These are phyloP conservation scores for Diaporthe ilicicola DNA, from an alignment of 2,329 filamentous ascomycete species.

Conservation along the genomic window DNA sequence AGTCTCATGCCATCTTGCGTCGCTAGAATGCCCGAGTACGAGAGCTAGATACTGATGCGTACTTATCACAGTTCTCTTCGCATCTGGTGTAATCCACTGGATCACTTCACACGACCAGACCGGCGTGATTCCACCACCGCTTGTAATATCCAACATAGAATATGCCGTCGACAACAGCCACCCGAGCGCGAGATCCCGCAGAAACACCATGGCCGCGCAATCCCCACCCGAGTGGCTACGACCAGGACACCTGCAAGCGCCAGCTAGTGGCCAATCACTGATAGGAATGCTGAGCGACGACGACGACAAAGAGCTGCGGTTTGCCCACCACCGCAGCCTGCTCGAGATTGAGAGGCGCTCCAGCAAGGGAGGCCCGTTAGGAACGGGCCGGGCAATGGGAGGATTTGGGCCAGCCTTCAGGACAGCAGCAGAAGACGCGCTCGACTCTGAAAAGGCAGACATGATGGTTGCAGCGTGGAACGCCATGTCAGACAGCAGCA, in stretches of 20 bases:
- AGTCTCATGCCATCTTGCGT: neutral
- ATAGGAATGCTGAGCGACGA: slow-evolving; percentile 15
- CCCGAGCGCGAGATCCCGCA: slow-evolving; percentile 1
- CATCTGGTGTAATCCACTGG: slow-evolving; percentile 7
- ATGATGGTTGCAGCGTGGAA: slow-evolving; percentile 1
- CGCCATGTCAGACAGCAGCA: neutral
- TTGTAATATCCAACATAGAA: slow-evolving; percentile 14
- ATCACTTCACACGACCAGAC: neutral
- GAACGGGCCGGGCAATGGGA: neutral
- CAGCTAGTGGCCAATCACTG: neutral
- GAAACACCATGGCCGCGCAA: neutral
- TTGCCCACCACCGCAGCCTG: slow-evolving; percentile 13
- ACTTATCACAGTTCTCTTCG: neutral
- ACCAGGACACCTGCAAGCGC: neutral
- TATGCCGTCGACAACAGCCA: slow-evolving; percentile 19
- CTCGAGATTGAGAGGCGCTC: slow-evolving; percentile 15
- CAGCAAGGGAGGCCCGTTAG: neutral
- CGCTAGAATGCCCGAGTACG: neutral
- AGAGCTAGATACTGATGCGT: neutral
- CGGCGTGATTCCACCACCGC: neutral
- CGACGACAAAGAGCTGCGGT: slow-evolving; percentile 15
- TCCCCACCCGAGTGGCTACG: slow-evolving; percentile 11
- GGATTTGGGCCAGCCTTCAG: neutral
- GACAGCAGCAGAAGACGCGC: neutral
- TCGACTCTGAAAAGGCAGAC: neutral